Base-by-base conservation (phyloP, 495 filamentous ascomycete species). In the Neurospora sp. region DNA sequence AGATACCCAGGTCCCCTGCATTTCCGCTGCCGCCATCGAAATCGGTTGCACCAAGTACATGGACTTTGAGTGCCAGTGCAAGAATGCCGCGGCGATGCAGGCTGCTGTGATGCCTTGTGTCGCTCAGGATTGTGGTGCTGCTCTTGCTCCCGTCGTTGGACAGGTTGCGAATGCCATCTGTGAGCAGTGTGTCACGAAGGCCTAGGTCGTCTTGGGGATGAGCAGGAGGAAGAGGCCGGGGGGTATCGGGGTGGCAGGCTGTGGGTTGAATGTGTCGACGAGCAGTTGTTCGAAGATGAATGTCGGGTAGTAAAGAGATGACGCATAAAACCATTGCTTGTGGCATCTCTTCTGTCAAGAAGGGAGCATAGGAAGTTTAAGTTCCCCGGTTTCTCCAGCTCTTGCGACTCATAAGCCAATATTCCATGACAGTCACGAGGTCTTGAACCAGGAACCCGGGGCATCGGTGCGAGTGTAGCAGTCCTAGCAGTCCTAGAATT, bases 41-140 rank as follows among this genome's bases (percentile, higher is more conserved):
- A 69, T 72, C 71, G 74, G 74, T 21, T 75, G 74, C 72, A 75
- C 74, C 15, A 43, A 28, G 2, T 17, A 34, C 24, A 70, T 71
- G 45, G 74, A 75, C 72, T 73, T 76, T 71, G 74, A 48, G 19
- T 76, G 74, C 59, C 74, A 76, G 69, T 76, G 74, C 71, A 69
- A 69, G 37, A 37, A 70, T 45, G 71, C 72, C 28, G 37, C 74
- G 5, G 70, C 71, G 17, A 73, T 76, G 74, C 72, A 73, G 59
- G 48, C 69, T 7, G 70, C 72, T 17, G 74, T 73, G 21, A 73
- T 69, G 70, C 74, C 74, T 11, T 74, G 74, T 42, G 72, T 76
- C 5, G 54, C 66, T 10, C 13, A 37, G 8, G 70, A 70, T 5
- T 74, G 72, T n/a, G 74, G 72, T 24, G 48, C 54, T 19, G 39